Percentiles rank a stretch among this genome's conserved stretches.
Evolutionary conservation across 345 rosid genomes (phyloP).

Genomic region (Eucalyptus tenuipes): DNA sequence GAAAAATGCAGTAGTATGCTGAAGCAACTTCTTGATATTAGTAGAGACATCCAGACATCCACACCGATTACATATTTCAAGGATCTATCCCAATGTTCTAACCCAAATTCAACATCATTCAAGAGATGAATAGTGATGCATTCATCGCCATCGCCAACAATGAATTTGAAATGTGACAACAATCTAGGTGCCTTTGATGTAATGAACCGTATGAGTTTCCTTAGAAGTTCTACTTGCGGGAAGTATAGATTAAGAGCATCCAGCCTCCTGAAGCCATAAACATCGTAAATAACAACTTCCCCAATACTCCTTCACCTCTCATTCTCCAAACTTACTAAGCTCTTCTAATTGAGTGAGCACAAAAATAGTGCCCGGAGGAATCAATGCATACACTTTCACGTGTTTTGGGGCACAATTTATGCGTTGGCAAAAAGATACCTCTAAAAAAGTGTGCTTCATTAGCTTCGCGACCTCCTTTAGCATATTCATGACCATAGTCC

Average conservation of each 20-base stretch:
- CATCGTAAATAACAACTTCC: neutral
- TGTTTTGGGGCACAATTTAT: neutral
- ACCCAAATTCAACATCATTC: neutral
- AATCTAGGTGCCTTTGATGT: neutral
- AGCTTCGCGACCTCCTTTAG: neutral
- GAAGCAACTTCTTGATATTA: neutral
- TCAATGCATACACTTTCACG: neutral
- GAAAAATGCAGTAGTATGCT: neutral
- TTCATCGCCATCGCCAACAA: fast-evolving
- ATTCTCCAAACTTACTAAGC: neutral
- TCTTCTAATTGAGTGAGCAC: neutral
- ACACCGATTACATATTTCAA: neutral
- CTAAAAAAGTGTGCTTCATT: neutral
- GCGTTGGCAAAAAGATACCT: neutral
- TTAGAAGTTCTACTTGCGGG: neutral
- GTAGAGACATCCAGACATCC: neutral
- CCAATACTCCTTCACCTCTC: neutral
- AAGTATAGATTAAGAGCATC: neutral
- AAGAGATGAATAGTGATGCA: neutral
- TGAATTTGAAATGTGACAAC: neutral
- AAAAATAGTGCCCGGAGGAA: neutral
- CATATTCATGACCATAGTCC: neutral
- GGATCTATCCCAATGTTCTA: neutral
- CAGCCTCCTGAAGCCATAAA: neutral
- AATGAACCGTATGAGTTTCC: neutral